These are phyloP conservation scores for Austroboletus festivus DNA, from an alignment of 768 basidiomycete species.

Conservation along the genomic window DNA sequence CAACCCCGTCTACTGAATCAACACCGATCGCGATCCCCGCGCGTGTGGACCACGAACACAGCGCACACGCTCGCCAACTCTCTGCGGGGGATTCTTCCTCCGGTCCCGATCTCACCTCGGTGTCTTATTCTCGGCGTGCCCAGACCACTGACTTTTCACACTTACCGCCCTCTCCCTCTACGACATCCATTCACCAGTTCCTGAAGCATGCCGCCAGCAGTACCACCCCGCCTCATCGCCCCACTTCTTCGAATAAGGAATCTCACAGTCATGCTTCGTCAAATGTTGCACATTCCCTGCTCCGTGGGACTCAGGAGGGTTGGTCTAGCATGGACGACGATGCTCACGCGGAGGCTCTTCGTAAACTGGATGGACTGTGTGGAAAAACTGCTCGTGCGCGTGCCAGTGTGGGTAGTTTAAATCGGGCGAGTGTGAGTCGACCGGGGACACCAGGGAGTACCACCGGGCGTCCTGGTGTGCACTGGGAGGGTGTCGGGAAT, in stretches of 20 bases:
- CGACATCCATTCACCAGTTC: conserved; percentile 85
- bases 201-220: conserved; percentile 53
- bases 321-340: conserved; percentile 88
- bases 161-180: conserved; percentile 86
- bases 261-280: conserved; percentile 44
- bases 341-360: conserved; percentile 84
- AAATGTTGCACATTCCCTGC: conserved; percentile 79
- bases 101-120: conserved; percentile 46
- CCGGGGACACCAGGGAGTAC: conserved; percentile 73
- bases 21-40: conserved; percentile 23
- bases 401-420: conserved; percentile 72
- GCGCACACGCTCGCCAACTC: conserved; percentile 59
- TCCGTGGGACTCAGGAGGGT: conserved; percentile 85
- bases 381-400: conserved; percentile 74
- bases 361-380: conserved; percentile 87
- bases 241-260: conserved; percentile 40
- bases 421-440: conserved; percentile 63
- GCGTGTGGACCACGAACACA: conserved; percentile 28
- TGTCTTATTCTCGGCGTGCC: conserved; percentile 51
- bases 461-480: conserved; percentile 41
- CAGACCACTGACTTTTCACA: conserved; percentile 82
- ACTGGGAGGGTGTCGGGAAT: conserved; percentile 71
- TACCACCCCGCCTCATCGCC: conserved; percentile 32
- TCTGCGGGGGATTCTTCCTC: conserved; percentile 70
- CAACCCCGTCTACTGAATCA: conserved; percentile 13